Conservation (phyloP, 2,329 filamentous ascomycete genomes). For the Bipolaris sorokiniana region DNA sequence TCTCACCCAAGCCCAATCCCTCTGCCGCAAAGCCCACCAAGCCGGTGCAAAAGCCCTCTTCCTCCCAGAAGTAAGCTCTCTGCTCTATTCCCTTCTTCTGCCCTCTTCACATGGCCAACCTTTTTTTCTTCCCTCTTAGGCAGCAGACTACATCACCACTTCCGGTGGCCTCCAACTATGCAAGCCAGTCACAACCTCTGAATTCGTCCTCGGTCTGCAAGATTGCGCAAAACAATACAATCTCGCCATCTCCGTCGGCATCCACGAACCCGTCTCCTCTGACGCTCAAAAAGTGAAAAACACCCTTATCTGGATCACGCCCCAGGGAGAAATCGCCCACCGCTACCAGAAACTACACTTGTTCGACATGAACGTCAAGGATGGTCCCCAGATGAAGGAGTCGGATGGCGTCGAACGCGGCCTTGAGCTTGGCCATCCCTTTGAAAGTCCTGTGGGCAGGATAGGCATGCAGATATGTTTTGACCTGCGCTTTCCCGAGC, state of each 20-base stretch:
- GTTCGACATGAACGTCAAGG: slow-evolving; percentile 73
- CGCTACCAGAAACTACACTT: slow-evolving; percentile 89
- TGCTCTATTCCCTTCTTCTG: too few relatives aligned
- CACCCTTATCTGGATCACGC: slow-evolving; percentile 70
- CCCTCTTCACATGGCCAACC: slow-evolving; percentile 47
- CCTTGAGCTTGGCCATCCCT: slow-evolving; percentile 67
- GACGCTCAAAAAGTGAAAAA: slow-evolving; percentile 64
- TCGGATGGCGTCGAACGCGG: slow-evolving; percentile 67
- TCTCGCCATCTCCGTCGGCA: slow-evolving; percentile 82
- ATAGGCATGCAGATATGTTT: slow-evolving; percentile 88
- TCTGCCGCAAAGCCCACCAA: slow-evolving; percentile 74
- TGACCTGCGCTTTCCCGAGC: slow-evolving; percentile 84
- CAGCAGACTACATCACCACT: slow-evolving; percentile 87
- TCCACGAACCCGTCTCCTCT: slow-evolving; percentile 64
- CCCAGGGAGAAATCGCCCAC: slow-evolving; percentile 63
- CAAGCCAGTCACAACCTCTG: slow-evolving; percentile 66
- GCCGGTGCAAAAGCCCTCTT: slow-evolving; percentile 86
- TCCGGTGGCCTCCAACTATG: slow-evolving; percentile 73
- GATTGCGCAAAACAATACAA: slow-evolving; percentile 67
- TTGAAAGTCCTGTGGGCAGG: slow-evolving; percentile 73
- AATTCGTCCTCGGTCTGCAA: slow-evolving; percentile 78
- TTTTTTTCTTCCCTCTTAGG: slow-evolving; percentile 80
- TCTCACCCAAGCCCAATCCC: slow-evolving; percentile 74
- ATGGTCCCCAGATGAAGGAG: slow-evolving; percentile 66
- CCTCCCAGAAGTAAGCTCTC: slow-evolving; percentile 65